A percentile compares a stretch with the other conserved stretches of the same genome.
Conservation (phyloP, 179 eudicot genomes). For the Spergularia azorica region DNA sequence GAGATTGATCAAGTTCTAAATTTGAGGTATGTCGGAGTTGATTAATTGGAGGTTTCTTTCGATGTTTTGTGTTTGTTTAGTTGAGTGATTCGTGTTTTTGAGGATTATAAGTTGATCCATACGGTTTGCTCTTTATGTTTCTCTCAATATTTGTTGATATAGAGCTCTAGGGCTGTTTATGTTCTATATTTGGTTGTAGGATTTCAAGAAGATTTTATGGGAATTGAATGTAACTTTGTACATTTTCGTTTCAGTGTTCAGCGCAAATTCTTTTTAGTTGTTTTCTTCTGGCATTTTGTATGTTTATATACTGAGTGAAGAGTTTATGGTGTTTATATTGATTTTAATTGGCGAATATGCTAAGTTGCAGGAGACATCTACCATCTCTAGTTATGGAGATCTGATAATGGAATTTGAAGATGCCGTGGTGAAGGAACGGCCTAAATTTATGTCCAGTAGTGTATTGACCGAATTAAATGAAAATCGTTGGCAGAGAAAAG, state of each 20-base stretch:
- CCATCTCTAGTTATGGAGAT: constrained; percentile 55
- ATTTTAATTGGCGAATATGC: not conserved
- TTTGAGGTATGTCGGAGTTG: not conserved
- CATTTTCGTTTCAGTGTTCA: not conserved
- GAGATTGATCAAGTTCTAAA: not conserved
- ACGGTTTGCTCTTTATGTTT: not conserved
- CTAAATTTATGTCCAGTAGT: constrained; percentile 62
- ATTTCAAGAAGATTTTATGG: not conserved
- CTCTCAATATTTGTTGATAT: not conserved
- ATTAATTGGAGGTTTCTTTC: not conserved
- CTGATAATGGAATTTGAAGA: constrained; percentile 82
- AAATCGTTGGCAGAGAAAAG: constrained; percentile 58
- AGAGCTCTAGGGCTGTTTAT: not conserved
- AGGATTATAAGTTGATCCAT: not conserved
- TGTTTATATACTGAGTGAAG: not conserved
- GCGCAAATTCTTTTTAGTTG: not conserved
- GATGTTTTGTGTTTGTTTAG: not conserved
- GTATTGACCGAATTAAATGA: constrained; percentile 56
- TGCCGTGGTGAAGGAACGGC: constrained; percentile 72
- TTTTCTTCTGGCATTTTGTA: not conserved
- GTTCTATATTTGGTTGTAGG: not conserved
- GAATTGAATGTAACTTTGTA: not conserved
- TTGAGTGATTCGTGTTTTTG: not conserved
- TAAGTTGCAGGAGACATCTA: constrained; percentile 48
- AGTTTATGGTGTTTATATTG: not conserved